Evolutionary conservation across 495 filamentous ascomycete genomes (phyloP), one percentile per base, ranked within the genome.

Genomic region (Stereocaulon alpinum): DNA sequence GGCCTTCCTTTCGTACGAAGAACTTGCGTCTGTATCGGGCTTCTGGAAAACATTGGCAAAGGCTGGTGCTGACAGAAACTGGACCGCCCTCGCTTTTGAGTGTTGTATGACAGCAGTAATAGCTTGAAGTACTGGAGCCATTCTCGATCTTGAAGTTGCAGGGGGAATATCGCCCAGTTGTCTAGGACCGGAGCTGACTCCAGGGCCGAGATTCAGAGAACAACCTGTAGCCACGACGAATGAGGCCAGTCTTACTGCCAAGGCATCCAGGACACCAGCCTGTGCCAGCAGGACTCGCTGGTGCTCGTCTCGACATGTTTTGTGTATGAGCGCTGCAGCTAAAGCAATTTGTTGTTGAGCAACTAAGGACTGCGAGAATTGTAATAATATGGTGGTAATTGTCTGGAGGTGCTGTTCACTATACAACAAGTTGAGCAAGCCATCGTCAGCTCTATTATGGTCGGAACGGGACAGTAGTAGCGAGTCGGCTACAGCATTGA

Each of bases 61-160:
- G 2, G 84, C 76, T 3, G 87, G 86, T 0, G 89, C 90, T 60
- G 84, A 88, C 27, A 95, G 72, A 58, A 97, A 82, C 62, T 88
- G 80, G 58, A 84, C 82, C 17, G 86, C 84, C 18, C 89, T 82
- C 71, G 82, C 86, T 55, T 85, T 85, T 0, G 93, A 96, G 61
- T 86, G 80, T 44, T 83, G 77, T 58, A 96, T 82, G 45, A 97
- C 91, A 43, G 82, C 79, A 12, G 84, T 81, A 47, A 94, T 82
- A 1, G 91, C 88, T 59, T 90, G 86, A n/a, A 98, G 71, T 48
- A 94, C 80, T 30, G 82, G 77, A 7, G 84, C 77, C 45, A 95
- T 71, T 37, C 81, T 77, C n/a, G 78, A 77, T 11, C 75, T 74
- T 30, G 71, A 71, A 1, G 84, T 80, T 7, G 88, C 81, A 43